phyloP scores from a whole-genome alignment of 257 asterid species.

The Capsicum rhomboideum region DNA sequence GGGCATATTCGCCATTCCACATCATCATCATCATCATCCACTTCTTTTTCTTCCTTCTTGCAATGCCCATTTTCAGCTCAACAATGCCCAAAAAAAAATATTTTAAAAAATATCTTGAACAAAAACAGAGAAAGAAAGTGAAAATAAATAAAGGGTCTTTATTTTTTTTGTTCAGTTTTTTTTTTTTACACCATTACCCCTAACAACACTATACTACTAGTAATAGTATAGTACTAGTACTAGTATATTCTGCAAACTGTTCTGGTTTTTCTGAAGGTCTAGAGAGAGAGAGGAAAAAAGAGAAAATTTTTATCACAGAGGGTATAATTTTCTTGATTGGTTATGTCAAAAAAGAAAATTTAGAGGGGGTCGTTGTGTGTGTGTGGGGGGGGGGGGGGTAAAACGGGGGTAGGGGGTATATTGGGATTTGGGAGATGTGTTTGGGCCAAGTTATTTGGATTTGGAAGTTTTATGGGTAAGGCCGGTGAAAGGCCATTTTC shows the following conservation, averaged over 20 bases:
- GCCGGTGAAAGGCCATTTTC: slow-evolving; percentile 72
- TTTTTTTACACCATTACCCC: not conserved
- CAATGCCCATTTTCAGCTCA: not conserved
- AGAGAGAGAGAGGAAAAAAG: not conserved
- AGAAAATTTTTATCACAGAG: not conserved
- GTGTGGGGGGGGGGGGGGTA: not conserved
- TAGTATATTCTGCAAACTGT: not conserved
- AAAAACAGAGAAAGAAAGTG: not conserved
- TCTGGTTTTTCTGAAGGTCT: not conserved
- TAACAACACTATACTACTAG: not conserved
- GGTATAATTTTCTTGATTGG: slow-evolving; percentile 9
- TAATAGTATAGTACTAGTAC: not conserved
- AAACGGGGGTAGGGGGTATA: not conserved
- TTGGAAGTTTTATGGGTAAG: slow-evolving; percentile 14
- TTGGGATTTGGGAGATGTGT: slow-evolving; percentile 21
- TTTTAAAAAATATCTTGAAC: not conserved
- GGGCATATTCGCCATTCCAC: slow-evolving; percentile 37
- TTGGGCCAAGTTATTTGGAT: slow-evolving; percentile 16
- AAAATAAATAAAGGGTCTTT: not conserved
- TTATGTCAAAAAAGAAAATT: slow-evolving; percentile 5
- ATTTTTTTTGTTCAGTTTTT: not conserved
- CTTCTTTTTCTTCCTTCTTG: not conserved
- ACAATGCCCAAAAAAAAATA: not conserved
- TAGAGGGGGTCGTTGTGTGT: slow-evolving; percentile 20
- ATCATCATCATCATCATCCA: slow-evolving; percentile 7